Evolutionary conservation across 2,329 filamentous ascomycete genomes (phyloP), one percentile per base, ranked within the genome.

Genomic region (Clonostachys byssicola): DNA sequence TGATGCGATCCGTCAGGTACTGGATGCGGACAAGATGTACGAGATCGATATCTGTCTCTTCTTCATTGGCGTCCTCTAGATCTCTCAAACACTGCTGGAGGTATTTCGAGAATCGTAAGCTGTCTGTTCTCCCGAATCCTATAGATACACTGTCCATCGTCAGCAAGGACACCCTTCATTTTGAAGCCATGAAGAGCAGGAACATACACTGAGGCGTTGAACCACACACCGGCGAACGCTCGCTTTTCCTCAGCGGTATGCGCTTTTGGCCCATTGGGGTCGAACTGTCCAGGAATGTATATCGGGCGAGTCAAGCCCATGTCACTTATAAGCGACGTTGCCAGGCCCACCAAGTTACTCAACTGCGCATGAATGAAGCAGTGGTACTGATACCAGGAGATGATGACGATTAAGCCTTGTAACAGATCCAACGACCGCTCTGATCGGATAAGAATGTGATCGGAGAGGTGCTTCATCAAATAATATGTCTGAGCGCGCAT

Each of bases 301-400:
- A n/a, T 43, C 5, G 62, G 59, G 7, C 63, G 63, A 41, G 71
- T 72, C 12, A 81, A 56, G 3, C 70, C 71, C 35, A 80, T 55
- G 46, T 78, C 76, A 0, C 67, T 67, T 8, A 71, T 61, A 2
- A 80, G 64, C 5, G 71, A 74, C 12, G 67, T 58, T 2, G 76
- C 72, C 17, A 82, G 52, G 9, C 72, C 66, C 4, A 80, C 56
- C 4, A 81, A 60, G 45, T 75, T 78, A 53, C 72, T 71, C 12
- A 81, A 56, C 49, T 81, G 78, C 1, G 70, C 66, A 45, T 80
- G 76, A 57, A 73, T 66, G 51, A 77, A 67, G 52, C 75, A 79
- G 54, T 80, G 76, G 44, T 79, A 74, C 42, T 80, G 76, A 47
- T 78, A 77, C 66, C 70, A 80, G 0, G 70, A 70, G 3, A 76